phyloP scores from a whole-genome alignment of 768 basidiomycete species.

The Pholiota molesta region DNA sequence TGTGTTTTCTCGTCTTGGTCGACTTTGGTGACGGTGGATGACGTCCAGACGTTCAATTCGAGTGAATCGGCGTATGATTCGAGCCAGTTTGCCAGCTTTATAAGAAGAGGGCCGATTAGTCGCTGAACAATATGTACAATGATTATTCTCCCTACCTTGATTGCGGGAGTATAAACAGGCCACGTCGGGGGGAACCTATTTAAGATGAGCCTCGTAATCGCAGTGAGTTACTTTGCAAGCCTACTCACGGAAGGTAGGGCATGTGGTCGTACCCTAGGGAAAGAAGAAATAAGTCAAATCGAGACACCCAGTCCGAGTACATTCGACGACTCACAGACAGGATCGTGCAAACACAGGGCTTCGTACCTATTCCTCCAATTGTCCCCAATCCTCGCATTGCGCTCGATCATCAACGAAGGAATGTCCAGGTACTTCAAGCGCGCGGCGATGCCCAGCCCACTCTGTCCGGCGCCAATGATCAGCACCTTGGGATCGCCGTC shows the following conservation, averaged over 20 bases:
- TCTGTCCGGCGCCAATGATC: slow-evolving; percentile 58
- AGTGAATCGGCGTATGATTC: slow-evolving; percentile 61
- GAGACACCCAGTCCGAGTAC: not conserved
- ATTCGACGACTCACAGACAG: slow-evolving; percentile 39
- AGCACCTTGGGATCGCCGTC: slow-evolving; percentile 55
- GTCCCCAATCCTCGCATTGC: slow-evolving; percentile 53
- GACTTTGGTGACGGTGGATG: slow-evolving; percentile 42
- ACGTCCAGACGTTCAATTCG: slow-evolving; percentile 68
- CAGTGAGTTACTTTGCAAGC: not conserved
- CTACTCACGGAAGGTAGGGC: slow-evolving; percentile 53
- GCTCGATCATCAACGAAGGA: slow-evolving; percentile 55
- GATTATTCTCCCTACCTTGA: slow-evolving; percentile 37
- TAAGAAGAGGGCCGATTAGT: no score
- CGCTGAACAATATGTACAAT: not conserved
- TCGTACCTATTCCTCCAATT: slow-evolving; percentile 66
- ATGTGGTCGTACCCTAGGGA: slow-evolving; percentile 53
- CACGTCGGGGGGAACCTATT: slow-evolving; percentile 57
- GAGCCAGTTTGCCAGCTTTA: slow-evolving; percentile 66
- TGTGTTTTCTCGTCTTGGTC: slow-evolving; percentile 38
- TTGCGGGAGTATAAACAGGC: slow-evolving; percentile 54
- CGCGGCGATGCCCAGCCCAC: slow-evolving; percentile 58
- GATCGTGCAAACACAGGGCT: slow-evolving; percentile 56
- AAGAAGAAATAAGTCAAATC: not conserved
- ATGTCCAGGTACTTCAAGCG: slow-evolving; percentile 56
- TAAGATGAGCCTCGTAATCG: not conserved